These are phyloP conservation scores for Cryptococcus maquisensis DNA, from an alignment of 1,284 basidiomycete species.

Conservation along the genomic window DNA sequence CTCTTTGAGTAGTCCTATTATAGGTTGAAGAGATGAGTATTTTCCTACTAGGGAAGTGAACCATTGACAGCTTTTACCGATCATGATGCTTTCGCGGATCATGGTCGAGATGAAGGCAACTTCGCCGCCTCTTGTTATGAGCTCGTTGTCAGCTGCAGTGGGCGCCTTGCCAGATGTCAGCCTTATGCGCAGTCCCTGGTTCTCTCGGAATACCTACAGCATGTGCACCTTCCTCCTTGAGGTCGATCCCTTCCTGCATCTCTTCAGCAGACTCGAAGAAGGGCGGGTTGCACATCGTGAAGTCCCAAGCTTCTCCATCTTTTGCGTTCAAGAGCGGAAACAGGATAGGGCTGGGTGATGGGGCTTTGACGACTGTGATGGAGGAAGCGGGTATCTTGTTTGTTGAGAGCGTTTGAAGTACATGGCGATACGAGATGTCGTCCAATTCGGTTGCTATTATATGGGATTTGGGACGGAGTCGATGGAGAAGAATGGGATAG, in stretches of 20 bases:
- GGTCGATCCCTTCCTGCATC: conserved; percentile 57
- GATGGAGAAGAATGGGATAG: conserved; percentile 74
- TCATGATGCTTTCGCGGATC: conserved; percentile 64
- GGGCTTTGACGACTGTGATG: conserved; percentile 53
- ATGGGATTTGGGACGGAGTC: conserved; percentile 55
- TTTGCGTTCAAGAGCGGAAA: conserved; percentile 48
- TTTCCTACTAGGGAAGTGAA: conserved; percentile 90
- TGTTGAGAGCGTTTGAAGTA: conserved; percentile 55
- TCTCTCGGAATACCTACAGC: conserved; percentile 54
- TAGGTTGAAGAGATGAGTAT: conserved; percentile 62
- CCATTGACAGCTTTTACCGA: conserved; percentile 66
- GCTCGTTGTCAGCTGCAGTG: conserved; percentile 76
- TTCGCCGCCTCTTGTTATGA: conserved; percentile 84
- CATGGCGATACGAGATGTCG: conserved; percentile 55
- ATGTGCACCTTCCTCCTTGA: conserved; percentile 61
- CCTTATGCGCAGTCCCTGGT: neutral
- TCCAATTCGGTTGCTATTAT: conserved; percentile 76
- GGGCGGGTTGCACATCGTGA: conserved; percentile 92
- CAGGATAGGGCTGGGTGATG: conserved; percentile 54
- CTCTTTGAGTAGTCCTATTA: conserved; percentile 59
- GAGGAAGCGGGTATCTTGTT: conserved; percentile 54
- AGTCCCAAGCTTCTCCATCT: conserved; percentile 32
- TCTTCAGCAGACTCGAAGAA: conserved; percentile 77
- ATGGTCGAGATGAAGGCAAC: conserved; percentile 70
- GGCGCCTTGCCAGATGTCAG: conserved; percentile 57